These are phyloP conservation scores for Ophiostoma perfectum DNA, from an alignment of 2,329 filamentous ascomycete genomes.

Conservation along the genomic window DNA sequence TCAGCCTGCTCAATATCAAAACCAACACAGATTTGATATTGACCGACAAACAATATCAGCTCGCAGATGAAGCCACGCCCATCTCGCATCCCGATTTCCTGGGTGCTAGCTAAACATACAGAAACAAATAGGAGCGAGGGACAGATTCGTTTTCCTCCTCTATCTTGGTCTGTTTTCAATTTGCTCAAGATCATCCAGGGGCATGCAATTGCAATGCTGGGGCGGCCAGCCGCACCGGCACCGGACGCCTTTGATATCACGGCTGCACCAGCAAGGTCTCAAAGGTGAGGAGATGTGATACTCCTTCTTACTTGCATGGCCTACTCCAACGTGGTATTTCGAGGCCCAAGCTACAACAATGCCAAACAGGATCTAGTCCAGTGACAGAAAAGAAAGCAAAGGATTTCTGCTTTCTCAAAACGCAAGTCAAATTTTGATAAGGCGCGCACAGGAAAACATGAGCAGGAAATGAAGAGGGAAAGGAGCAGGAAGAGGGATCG, in stretches of 20 bases:
- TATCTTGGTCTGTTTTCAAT: neutral
- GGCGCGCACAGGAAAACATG: neutral
- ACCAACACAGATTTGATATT: neutral
- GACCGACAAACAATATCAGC: neutral
- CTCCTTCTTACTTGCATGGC: neutral
- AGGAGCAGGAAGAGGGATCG: neutral
- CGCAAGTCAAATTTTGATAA: too few relatives aligned
- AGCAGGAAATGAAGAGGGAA: neutral
- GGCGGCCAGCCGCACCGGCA: constrained; percentile 2
- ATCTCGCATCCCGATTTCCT: neutral
- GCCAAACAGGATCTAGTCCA: neutral
- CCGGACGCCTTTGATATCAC: neutral
- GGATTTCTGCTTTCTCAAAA: neutral
- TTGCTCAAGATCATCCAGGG: neutral
- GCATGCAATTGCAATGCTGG: constrained; percentile 4
- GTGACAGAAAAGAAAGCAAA: neutral
- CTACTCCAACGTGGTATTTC: neutral
- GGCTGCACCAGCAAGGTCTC: constrained; percentile 3
- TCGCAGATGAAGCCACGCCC: neutral
- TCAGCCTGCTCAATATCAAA: neutral
- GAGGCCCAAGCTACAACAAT: neutral
- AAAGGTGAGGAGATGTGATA: neutral
- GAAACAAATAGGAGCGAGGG: neutral
- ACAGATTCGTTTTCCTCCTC: neutral
- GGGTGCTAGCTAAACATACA: neutral